Evolutionary conservation across 1,139 yeast species (phyloP).

Genomic region (Candida frijolesensis): DNA sequence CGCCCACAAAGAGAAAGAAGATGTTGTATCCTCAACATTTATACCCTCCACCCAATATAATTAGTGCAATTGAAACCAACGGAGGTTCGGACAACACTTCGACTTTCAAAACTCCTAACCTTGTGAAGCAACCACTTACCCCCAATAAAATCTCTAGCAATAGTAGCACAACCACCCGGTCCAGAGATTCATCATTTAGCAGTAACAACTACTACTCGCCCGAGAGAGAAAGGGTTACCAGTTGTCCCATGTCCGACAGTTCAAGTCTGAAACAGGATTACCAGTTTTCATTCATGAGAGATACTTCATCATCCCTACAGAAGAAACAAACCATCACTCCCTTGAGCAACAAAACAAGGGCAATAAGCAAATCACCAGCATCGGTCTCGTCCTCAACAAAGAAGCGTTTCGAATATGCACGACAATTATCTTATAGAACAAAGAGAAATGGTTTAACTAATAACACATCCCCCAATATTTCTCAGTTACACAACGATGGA

Average conservation of each 20-base stretch:
- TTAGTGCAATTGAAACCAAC: background rate
- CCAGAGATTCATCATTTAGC: conserved; percentile 1
- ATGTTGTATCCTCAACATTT: conserved; percentile 23
- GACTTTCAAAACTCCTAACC: background rate
- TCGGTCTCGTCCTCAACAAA: conserved; percentile 13
- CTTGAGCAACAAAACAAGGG: conserved; percentile 6
- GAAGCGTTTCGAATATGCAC: conserved; percentile 20
- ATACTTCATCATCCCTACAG: conserved; percentile 38
- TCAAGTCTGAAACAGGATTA: conserved; percentile 16
- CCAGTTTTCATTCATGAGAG: conserved; percentile 40
- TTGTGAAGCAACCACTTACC: conserved; percentile 7
- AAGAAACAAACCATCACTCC: conserved; percentile 21
- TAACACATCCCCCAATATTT: background rate
- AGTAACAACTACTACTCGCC: background rate
- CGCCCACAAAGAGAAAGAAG: conserved; percentile 25
- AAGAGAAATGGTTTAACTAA: conserved; percentile 18
- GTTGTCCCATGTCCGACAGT: conserved; percentile 19
- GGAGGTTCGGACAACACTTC: background rate
- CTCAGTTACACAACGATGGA: background rate
- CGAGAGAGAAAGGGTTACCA: conserved; percentile 11
- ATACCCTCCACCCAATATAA: conserved; percentile 17
- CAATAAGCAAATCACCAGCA: conserved; percentile 9
- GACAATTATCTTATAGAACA: conserved; percentile 22
- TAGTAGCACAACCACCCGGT: background rate
- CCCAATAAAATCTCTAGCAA: conserved; percentile 9